These are phyloP conservation scores for Mortierella sp. DNA, from an alignment of 371 early-diverging fungal genomes.

Conservation along the genomic window DNA sequence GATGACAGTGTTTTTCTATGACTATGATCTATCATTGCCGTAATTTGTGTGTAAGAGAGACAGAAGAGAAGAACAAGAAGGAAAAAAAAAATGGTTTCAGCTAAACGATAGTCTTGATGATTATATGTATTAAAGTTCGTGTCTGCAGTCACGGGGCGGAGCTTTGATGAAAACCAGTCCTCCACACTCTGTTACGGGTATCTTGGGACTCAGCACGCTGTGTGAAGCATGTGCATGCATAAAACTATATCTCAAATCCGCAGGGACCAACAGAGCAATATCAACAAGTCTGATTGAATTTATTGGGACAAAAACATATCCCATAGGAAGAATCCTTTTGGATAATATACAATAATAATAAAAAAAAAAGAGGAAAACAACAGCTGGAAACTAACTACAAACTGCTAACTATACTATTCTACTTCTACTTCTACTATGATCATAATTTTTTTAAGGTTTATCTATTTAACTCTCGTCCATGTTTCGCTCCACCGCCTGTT, in stretches of 20 bases:
- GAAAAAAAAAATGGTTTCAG: constrained; percentile 9
- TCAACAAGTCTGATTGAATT: not conserved
- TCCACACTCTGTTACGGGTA: no score
- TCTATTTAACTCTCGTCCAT: not conserved
- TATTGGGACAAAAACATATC: constrained; percentile 1
- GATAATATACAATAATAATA: constrained; percentile 4
- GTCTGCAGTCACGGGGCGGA: not conserved
- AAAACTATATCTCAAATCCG: no score
- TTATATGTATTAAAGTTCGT: not conserved
- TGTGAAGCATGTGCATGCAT: no score
- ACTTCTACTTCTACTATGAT: not conserved
- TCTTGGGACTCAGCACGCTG: no score
- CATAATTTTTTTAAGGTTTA: not conserved
- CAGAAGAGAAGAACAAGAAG: not conserved
- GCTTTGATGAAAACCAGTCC: not conserved
- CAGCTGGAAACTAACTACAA: no score
- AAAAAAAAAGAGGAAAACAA: not conserved
- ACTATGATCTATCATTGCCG: not conserved
- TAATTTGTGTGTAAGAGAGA: not conserved
- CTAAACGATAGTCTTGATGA: not conserved
- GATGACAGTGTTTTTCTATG: not conserved
- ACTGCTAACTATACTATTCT: not conserved
- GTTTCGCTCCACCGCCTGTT: not conserved
- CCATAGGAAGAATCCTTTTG: not conserved
- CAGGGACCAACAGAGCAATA: no score